Evolutionary conservation across 2,329 filamentous ascomycete genomes (phyloP).

Genomic region (Madurella fahalii): DNA sequence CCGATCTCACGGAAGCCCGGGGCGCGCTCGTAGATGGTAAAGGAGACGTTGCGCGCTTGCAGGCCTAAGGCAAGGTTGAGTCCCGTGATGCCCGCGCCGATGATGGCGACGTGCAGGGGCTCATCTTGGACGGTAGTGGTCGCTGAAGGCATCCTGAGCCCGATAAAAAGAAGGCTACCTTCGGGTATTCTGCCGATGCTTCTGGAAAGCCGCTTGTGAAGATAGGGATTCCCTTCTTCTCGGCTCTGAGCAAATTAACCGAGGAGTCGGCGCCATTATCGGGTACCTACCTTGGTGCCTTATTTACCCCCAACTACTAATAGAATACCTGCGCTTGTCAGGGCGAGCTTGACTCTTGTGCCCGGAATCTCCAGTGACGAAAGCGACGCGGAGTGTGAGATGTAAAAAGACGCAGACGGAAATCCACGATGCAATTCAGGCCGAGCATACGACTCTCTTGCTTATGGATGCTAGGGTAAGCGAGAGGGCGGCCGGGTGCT

Average conservation of each 20-base stretch:
- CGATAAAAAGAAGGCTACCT: not conserved
- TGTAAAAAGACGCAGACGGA: not conserved
- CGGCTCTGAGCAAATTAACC: too few species aligned
- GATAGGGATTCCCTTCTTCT: too few species aligned
- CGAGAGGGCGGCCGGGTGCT: not conserved
- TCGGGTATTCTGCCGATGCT: too few species aligned
- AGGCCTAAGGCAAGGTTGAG: slow-evolving; percentile 46
- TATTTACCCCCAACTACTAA: not conserved
- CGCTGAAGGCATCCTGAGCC: not conserved
- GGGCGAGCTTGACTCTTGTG: not conserved
- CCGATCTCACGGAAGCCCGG: slow-evolving; percentile 43
- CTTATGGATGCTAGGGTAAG: too few species aligned
- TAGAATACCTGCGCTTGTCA: not conserved
- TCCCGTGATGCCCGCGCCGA: slow-evolving; percentile 51
- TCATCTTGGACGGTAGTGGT: not conserved
- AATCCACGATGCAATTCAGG: too few species aligned
- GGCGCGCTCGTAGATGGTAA: slow-evolving; percentile 46
- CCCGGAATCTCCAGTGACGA: not conserved
- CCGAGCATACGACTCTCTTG: too few species aligned
- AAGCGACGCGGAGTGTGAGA: not conserved
- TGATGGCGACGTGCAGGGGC: slow-evolving; percentile 38
- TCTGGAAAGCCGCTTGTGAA: too few species aligned
- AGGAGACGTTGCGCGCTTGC: slow-evolving; percentile 38
- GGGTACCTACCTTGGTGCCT: not conserved
- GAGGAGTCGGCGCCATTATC: not conserved